Evolutionary conservation across 2,329 filamentous ascomycete genomes (phyloP).

Genomic region (Diaporthe ilicicola): DNA sequence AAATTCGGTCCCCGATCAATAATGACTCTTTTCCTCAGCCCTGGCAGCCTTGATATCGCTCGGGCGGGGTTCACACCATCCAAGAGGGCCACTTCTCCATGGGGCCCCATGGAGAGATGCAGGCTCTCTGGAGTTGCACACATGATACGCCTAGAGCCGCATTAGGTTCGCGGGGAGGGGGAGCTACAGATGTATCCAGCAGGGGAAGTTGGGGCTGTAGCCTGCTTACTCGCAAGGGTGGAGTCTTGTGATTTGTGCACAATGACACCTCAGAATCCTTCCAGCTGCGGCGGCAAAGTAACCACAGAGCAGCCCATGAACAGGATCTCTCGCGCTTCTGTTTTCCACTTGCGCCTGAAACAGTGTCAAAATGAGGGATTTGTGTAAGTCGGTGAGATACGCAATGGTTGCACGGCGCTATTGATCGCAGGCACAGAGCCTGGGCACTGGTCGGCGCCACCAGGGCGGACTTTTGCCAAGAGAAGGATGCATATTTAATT

Average conservation of each 20-base stretch:
- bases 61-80: constrained; percentile 10
- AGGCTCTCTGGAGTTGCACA: background rate
- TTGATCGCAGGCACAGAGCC: background rate
- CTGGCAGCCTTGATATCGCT: constrained; percentile 1
- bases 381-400: background rate
- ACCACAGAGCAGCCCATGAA: background rate
- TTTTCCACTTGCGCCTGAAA: background rate
- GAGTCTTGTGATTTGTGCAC: background rate
- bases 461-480: constrained; percentile 4
- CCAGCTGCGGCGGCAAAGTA: too few relatives aligned
- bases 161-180: constrained; percentile 9
- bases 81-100: background rate
- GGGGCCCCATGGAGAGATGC: constrained; percentile 1
- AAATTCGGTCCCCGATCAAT: background rate
- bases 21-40: constrained; percentile 10
- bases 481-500: background rate
- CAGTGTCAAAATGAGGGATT: background rate
- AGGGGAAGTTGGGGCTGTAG: background rate
- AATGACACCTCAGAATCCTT: constrained; percentile 8
- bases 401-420: background rate
- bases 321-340: background rate
- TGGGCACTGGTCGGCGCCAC: background rate
- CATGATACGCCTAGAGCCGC: background rate
- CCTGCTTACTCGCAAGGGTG: background rate
- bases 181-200: background rate